Evolutionary conservation across 768 basidiomycete genomes (phyloP), one percentile per base, ranked within the genome.

Genomic region (Mycena belliarum): DNA sequence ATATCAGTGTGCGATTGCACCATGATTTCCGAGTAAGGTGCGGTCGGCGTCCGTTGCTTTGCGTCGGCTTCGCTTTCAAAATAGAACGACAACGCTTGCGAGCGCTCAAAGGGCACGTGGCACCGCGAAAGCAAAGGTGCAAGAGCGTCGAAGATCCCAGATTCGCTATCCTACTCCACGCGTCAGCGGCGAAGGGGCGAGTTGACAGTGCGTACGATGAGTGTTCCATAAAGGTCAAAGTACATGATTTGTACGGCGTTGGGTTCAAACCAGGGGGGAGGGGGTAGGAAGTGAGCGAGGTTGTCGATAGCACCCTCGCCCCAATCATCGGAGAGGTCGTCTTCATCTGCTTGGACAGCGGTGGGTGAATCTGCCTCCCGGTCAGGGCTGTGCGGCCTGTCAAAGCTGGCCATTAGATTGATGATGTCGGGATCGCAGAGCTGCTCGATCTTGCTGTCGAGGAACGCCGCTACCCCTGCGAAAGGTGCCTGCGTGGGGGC

Each of bases 71-170:
- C 57, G 32, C 29, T 33, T 16, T 58, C 57, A 12, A 47, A 47
- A 21, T 58, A 58, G n/a, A 50, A 42, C 2, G 57, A 33, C 10
- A 58, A 38, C 1, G 57, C 50, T 10, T 58, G 45, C 14, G 38
- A 4, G 21, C 45, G 37, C 6, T 47, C 45, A 9, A 58, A 42
- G 18, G 23, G 26, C 2, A 43, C 2, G n/a, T n/a, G 29, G 9
- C 21, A 58, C 2, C 40, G 44, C 9, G 38, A 26, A 3, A 58
- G 44, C 21, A 58, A 35, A 2, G 57, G 57, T 14, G 32, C 14
- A 4, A 58, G 38, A 4, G 50, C 57, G n/a, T 29, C n/a, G 21
- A 40, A 45, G 28, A 57, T 45, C 9, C 56, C 56, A 9, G 35
- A 10, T 40, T 57, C 56, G 35, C 44, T 45, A 21, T 57, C 56